Conservation (phyloP, 192 early-diverging fungal species). For the Coemansia sp. region DNA sequence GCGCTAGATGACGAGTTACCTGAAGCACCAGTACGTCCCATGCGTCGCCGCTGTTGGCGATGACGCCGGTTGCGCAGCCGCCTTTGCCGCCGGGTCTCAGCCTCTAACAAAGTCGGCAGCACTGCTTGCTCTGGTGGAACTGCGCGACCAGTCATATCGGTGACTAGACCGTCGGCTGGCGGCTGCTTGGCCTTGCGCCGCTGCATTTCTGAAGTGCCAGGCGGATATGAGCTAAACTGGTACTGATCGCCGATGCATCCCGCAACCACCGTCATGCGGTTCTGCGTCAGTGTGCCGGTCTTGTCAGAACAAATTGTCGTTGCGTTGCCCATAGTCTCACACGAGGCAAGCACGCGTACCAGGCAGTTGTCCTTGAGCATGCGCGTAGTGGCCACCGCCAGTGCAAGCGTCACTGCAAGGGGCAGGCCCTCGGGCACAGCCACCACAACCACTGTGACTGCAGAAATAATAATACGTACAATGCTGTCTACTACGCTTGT, state of each 20-base stretch:
- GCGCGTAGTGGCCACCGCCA: constrained; percentile 89
- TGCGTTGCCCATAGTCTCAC: constrained; percentile 99
- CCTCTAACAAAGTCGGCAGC: constrained; percentile 43
- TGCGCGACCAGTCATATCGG: constrained; percentile 51
- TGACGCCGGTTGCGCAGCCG: constrained; percentile 45
- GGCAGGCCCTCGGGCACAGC: constrained; percentile 98
- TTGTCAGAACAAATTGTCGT: constrained; percentile 99
- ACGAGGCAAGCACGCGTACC: constrained; percentile 91
- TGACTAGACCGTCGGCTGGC: constrained; percentile 46
- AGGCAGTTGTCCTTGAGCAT: constrained; percentile 99
- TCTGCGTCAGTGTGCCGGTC: constrained; percentile 97
- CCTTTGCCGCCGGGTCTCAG: constrained; percentile 40
- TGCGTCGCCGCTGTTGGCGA: constrained; percentile 46
- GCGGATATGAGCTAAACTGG: constrained; percentile 58
- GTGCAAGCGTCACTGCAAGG: constrained; percentile 91
- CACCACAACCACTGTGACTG: constrained; percentile 94
- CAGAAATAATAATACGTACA: constrained; percentile 81
- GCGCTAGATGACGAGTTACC: constrained; percentile 52
- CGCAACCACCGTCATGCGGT: constrained; percentile 95
- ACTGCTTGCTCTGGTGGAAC: constrained; percentile 47
- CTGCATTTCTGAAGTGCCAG: constrained; percentile 53
- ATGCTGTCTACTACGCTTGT: constrained; percentile 63
- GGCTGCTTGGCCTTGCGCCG: constrained; percentile 47
- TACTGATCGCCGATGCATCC: constrained; percentile 78
- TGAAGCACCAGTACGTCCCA: constrained; percentile 28